phyloP scores from a whole-genome alignment of 2,329 filamentous ascomycete genomes.

The Colletotrichum aenigma region DNA sequence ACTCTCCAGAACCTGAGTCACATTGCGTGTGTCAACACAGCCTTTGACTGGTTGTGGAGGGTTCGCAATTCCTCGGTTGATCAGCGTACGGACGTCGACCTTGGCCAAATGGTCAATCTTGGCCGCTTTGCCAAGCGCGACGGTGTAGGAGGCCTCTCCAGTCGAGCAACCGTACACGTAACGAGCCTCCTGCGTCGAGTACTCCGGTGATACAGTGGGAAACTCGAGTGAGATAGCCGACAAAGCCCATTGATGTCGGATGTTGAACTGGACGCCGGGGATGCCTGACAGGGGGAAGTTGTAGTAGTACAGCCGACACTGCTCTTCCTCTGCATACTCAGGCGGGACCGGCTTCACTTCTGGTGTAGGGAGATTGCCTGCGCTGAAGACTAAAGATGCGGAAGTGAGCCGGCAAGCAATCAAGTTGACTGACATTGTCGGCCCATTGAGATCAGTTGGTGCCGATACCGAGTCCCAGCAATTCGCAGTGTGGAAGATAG shows the following conservation, averaged over 20 bases:
- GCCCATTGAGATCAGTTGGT: neutral
- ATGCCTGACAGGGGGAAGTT: conserved; percentile 52
- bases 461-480: conserved; percentile 61
- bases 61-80: conserved; percentile 52
- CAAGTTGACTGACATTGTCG: conserved; percentile 57
- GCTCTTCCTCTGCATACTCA: conserved; percentile 59
- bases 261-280: conserved; percentile 32
- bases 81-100: conserved; percentile 58
- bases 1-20: conserved; percentile 55
- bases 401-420: conserved; percentile 71
- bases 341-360: conserved; percentile 31
- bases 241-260: conserved; percentile 68
- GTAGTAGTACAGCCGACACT: conserved; percentile 75
- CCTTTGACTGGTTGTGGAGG: conserved; percentile 57
- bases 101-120: conserved; percentile 72
- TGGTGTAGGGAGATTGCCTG: conserved; percentile 65
- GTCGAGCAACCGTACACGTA: conserved; percentile 74
- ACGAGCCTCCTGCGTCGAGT: conserved; percentile 60
- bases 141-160: conserved; percentile 58
- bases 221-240: conserved; percentile 72
- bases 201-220: conserved; percentile 59
- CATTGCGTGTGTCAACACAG: conserved; percentile 62
- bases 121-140: conserved; percentile 65
- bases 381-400: conserved; percentile 66
- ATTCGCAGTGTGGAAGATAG: conserved; percentile 76